Percentiles rank a stretch among this genome's conserved stretches.
phyloP scores from a whole-genome alignment of 345 rosid species.

The Euphorbia pulcherrima region DNA sequence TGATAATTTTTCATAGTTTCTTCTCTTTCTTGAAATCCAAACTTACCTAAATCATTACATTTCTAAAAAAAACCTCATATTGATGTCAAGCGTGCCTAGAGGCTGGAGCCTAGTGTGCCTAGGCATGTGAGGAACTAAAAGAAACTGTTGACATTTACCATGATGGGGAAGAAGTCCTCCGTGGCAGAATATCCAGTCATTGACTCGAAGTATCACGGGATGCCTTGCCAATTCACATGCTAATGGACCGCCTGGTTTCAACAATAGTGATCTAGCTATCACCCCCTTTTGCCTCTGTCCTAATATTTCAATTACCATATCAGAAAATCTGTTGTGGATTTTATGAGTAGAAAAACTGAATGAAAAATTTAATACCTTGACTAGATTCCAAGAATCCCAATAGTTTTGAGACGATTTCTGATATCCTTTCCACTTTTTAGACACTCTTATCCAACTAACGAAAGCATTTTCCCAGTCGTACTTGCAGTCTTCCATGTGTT shows the following conservation, averaged over 20 bases:
- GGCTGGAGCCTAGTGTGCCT: too few relatives aligned
- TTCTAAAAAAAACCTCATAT: too few relatives aligned
- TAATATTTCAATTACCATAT: slow-evolving; percentile 39
- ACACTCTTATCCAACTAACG: slow-evolving; percentile 50
- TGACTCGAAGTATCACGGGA: slow-evolving; percentile 62
- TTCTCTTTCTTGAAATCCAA: too few relatives aligned
- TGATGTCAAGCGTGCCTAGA: too few relatives aligned
- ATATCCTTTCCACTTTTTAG: slow-evolving; percentile 47
- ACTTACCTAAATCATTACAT: too few relatives aligned
- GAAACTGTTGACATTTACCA: slow-evolving; percentile 38
- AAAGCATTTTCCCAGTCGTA: slow-evolving; percentile 75
- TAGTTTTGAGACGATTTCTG: slow-evolving; percentile 41
- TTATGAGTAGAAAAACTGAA: background rate
- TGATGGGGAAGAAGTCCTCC: slow-evolving; percentile 96
- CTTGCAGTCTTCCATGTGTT: slow-evolving; percentile 47
- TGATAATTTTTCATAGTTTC: too few relatives aligned
- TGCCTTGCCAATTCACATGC: slow-evolving; percentile 75
- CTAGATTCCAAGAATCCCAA: slow-evolving; percentile 77
- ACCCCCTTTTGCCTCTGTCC: slow-evolving; percentile 99
- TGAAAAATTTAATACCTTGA: slow-evolving; percentile 56
- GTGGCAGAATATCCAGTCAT: slow-evolving; percentile 94
- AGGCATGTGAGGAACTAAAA: too few relatives aligned
- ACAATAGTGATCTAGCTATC: slow-evolving; percentile 70
- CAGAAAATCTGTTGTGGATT: slow-evolving; percentile 6
- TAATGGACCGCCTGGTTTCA: slow-evolving; percentile 81